phyloP scores from a whole-genome alignment of 257 asterid genomes.

The Solanum tacnaense region DNA sequence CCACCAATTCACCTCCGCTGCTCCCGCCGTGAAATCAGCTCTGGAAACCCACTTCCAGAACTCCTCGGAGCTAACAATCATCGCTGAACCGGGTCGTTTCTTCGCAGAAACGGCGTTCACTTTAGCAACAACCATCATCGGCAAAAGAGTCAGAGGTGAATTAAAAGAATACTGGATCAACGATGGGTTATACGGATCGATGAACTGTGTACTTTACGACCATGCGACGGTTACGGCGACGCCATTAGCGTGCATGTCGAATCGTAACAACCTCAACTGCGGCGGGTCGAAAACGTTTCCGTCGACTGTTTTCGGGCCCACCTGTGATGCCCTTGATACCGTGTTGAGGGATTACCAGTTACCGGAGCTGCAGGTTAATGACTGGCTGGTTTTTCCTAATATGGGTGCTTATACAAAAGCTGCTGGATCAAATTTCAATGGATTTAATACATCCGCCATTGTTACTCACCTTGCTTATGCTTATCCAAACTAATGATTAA shows the following conservation, averaged over 20 bases:
- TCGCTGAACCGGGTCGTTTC: slow-evolving; percentile 10
- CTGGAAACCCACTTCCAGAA: not conserved
- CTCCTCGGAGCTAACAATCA: not conserved
- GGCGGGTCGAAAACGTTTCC: not conserved
- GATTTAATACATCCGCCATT: slow-evolving; percentile 7
- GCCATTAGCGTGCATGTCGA: not conserved
- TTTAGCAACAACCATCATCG: not conserved
- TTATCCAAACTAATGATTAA: not conserved
- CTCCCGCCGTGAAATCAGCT: not conserved
- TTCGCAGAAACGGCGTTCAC: slow-evolving; percentile 4
- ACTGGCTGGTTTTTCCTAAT: slow-evolving; percentile 6
- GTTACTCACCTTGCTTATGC: slow-evolving; percentile 4
- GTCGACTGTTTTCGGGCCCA: slow-evolving; percentile 6
- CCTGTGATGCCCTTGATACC: slow-evolving; percentile 4
- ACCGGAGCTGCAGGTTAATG: slow-evolving; percentile 7
- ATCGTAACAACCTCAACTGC: not conserved
- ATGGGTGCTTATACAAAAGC: slow-evolving; percentile 7
- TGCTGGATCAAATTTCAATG: slow-evolving; percentile 6
- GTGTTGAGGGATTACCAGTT: slow-evolving; percentile 3
- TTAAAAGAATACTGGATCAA: slow-evolving; percentile 6
- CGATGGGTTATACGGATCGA: slow-evolving; percentile 5
- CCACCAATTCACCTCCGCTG: not conserved
- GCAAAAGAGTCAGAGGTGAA: slow-evolving; percentile 7
- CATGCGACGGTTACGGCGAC: not conserved
- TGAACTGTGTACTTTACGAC: slow-evolving; percentile 4